Conservation (phyloP, 805 yeast species). For the Sungouiella blattae region DNA sequence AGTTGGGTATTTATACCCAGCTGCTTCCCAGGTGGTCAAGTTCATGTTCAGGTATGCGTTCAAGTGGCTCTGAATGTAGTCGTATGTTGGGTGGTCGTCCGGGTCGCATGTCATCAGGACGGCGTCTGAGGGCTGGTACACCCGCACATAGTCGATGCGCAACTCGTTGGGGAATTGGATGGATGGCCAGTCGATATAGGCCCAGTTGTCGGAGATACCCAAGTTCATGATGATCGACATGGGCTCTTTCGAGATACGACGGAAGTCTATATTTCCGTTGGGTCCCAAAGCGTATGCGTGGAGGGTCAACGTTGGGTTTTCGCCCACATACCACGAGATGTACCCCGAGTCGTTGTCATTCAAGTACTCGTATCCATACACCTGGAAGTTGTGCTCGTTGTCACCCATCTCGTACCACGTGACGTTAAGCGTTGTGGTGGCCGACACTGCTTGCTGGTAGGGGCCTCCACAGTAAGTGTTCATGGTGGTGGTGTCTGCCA, state of each 20-base stretch:
- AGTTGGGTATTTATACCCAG: slow-evolving; percentile 57
- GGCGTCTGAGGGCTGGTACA: slow-evolving; percentile 79
- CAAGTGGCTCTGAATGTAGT: slow-evolving; percentile 70
- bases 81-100: slow-evolving; percentile 73
- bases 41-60: slow-evolving; percentile 69
- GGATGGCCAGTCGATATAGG: slow-evolving; percentile 86
- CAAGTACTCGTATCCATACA: slow-evolving; percentile 33
- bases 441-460: slow-evolving; percentile 38
- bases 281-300: slow-evolving; percentile 77
- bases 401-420: slow-evolving; percentile 32
- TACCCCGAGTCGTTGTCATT: slow-evolving; percentile 29
- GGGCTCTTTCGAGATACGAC: slow-evolving; percentile 84
- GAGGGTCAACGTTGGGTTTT: slow-evolving; percentile 64
- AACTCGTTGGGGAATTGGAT: slow-evolving; percentile 74
- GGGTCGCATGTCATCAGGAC: slow-evolving; percentile 82
- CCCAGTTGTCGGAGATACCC: slow-evolving; percentile 92
- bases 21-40: slow-evolving; percentile 66
- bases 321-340: slow-evolving; percentile 33
- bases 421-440: slow-evolving; percentile 30
- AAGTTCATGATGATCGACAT: slow-evolving; percentile 85
- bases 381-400: slow-evolving; percentile 24
- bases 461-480: slow-evolving; percentile 38
- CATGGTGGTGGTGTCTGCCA: slow-evolving; percentile 29
- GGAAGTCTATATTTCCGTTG: slow-evolving; percentile 84
- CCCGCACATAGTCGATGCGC: slow-evolving; percentile 79